Conservation (phyloP, 768 basidiomycete species). For the Agaricus sinodeliciosus region DNA sequence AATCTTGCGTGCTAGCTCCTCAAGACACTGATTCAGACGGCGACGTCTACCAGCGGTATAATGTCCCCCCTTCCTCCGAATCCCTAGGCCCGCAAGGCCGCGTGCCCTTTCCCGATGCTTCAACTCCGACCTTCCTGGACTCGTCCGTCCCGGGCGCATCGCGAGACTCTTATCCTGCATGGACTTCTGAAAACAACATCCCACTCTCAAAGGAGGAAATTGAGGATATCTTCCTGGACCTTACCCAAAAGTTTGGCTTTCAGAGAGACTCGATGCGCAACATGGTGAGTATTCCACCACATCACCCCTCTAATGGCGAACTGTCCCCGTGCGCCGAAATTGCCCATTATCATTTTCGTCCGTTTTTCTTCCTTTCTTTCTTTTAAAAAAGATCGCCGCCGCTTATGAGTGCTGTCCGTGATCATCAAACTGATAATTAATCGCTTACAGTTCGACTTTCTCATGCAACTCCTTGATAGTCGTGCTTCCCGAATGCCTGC, state of each 20-base stretch:
- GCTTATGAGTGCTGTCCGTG: constrained; percentile 2
- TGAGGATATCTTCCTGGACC: constrained; percentile 95
- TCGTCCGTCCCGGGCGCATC: constrained; percentile 46
- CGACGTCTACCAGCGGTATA: constrained; percentile 60
- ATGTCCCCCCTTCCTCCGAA: constrained; percentile 70
- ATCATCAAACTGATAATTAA: constrained; percentile 12
- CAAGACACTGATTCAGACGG: constrained; percentile 84
- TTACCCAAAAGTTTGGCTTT: constrained; percentile 98
- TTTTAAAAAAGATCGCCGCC: neutral
- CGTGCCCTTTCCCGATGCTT: constrained; percentile 58
- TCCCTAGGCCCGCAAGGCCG: constrained; percentile 53
- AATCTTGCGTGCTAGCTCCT: constrained; percentile 37
- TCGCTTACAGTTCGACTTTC: constrained; percentile 76
- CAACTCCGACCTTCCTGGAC: constrained; percentile 69
- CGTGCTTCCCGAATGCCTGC: constrained; percentile 97
- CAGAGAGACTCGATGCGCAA: constrained; percentile 93
- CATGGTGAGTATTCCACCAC: constrained; percentile 51
- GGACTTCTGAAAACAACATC: constrained; percentile 87
- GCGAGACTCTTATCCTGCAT: constrained; percentile 89
- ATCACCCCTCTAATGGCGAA: neutral
- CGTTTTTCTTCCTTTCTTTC: neutral
- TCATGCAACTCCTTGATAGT: constrained; percentile 97
- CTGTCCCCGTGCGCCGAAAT: neutral
- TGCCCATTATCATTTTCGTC: neutral
- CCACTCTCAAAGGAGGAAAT: constrained; percentile 99